These are phyloP conservation scores for Areca catechu DNA, from an alignment of 176 grass and related monocot species.

Conservation along the genomic window DNA sequence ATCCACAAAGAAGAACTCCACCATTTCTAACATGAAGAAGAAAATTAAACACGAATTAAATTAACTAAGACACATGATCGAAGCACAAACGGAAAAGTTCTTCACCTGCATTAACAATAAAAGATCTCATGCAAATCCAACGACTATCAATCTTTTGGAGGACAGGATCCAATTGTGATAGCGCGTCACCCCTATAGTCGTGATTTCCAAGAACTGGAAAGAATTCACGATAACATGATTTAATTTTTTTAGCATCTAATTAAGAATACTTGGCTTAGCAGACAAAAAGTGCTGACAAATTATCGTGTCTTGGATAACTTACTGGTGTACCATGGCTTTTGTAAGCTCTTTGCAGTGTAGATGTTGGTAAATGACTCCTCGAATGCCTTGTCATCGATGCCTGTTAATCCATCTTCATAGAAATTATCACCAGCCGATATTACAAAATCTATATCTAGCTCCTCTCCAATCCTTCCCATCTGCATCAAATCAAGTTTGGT, in stretches of 20 bases:
- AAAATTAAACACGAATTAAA: not conserved
- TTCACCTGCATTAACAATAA: conserved; percentile 44
- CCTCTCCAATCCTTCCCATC: conserved; percentile 66
- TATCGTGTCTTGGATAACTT: conserved; percentile 4
- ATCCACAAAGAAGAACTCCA: conserved; percentile 57
- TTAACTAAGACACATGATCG: too few species aligned
- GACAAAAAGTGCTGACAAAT: too few species aligned
- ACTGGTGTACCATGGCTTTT: conserved; percentile 82
- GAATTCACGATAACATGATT: too few species aligned
- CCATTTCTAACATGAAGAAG: conserved; percentile 17
- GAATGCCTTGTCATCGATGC: conserved; percentile 53
- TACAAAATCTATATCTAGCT: conserved; percentile 57
- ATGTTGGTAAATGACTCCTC: conserved; percentile 68
- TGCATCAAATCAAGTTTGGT: not conserved
- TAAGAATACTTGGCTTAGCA: too few species aligned
- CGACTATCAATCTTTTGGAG: conserved; percentile 38
- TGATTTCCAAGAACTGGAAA: conserved; percentile 66
- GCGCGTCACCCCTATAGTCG: conserved; percentile 52
- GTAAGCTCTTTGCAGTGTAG: conserved; percentile 64
- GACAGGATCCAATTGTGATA: conserved; percentile 38
- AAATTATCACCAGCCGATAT: conserved; percentile 83
- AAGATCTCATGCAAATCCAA: conserved; percentile 71
- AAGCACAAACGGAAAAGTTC: not conserved
- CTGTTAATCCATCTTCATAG: conserved; percentile 58
- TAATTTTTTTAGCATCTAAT: too few species aligned